Conservation (phyloP, 2,329 filamentous ascomycete genomes). For the Clonostachys chloroleuca region DNA sequence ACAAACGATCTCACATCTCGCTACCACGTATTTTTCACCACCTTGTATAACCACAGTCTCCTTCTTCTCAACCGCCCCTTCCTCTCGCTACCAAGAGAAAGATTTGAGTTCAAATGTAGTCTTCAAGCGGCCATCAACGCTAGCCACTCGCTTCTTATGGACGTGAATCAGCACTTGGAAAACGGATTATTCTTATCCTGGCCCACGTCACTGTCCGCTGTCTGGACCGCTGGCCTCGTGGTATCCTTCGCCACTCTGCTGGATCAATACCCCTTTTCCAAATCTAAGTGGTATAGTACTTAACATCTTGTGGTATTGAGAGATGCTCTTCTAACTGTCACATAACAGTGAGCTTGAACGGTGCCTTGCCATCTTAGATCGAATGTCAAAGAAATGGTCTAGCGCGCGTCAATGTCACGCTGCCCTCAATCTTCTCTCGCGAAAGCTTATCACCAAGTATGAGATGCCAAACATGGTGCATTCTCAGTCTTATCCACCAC, state of each 20-base stretch:
- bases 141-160: conserved; percentile 15
- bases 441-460: neutral
- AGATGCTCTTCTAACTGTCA: too few species aligned
- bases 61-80: conserved; percentile 25
- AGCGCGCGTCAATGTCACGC: neutral
- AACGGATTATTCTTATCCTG: conserved; percentile 16
- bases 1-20: neutral
- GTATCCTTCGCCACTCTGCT: conserved; percentile 24
- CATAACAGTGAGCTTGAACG: too few species aligned
- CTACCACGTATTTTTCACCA: conserved; percentile 14
- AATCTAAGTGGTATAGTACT: conserved; percentile 5
- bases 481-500: too few species aligned
- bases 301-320: too few species aligned
- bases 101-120: conserved; percentile 18
- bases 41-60: conserved; percentile 22
- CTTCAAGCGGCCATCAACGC: conserved; percentile 21
- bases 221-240: conserved; percentile 29
- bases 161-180: conserved; percentile 9
- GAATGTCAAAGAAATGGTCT: neutral
- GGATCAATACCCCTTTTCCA: conserved; percentile 14
- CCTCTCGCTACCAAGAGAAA: conserved; percentile 19
- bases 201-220: conserved; percentile 24
- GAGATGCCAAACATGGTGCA: neutral
- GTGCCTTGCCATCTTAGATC: neutral
- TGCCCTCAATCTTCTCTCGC: neutral